Conservation (phyloP, 1,139 yeast genomes). For the Diutina rugosa region DNA sequence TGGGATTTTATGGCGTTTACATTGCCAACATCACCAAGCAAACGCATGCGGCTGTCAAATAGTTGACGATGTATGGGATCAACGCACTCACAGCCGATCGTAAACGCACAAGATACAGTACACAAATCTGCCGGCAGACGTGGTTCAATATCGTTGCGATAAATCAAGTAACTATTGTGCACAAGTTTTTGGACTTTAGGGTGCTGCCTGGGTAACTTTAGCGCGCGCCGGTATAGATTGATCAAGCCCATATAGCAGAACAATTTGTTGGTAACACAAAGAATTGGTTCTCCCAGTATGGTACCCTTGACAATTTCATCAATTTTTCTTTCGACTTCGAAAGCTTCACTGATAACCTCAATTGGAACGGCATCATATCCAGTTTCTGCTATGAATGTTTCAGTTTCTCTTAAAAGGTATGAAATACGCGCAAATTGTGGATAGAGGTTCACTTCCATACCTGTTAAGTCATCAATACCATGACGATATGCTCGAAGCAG, state of each 20-base stretch:
- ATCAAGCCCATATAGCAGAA: slow-evolving; percentile 43
- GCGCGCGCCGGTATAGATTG: slow-evolving; percentile 43
- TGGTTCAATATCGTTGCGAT: slow-evolving; percentile 25
- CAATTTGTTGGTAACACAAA: slow-evolving; percentile 31
- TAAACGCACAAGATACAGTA: slow-evolving; percentile 39
- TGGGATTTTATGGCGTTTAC: slow-evolving; percentile 35
- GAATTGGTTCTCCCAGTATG: not conserved
- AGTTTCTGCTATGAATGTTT: not conserved
- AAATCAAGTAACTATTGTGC: slow-evolving; percentile 21
- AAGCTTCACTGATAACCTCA: not conserved
- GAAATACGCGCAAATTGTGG: not conserved
- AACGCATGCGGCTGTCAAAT: slow-evolving; percentile 23
- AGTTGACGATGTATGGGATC: slow-evolving; percentile 19
- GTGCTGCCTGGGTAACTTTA: slow-evolving; percentile 34
- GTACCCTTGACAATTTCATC: not conserved
- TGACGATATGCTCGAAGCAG: not conserved
- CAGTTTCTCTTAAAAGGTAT: not conserved
- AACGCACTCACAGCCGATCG: slow-evolving; percentile 47
- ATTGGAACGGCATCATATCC: not conserved
- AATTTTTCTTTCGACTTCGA: slow-evolving; percentile 6
- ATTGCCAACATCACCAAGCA: slow-evolving; percentile 31
- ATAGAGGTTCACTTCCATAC: not conserved
- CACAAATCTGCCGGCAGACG: slow-evolving; percentile 43
- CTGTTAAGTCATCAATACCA: not conserved
- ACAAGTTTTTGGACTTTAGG: slow-evolving; percentile 33